Evolutionary conservation across 768 basidiomycete species (phyloP).

Genomic region (Sarcodon aspratus): DNA sequence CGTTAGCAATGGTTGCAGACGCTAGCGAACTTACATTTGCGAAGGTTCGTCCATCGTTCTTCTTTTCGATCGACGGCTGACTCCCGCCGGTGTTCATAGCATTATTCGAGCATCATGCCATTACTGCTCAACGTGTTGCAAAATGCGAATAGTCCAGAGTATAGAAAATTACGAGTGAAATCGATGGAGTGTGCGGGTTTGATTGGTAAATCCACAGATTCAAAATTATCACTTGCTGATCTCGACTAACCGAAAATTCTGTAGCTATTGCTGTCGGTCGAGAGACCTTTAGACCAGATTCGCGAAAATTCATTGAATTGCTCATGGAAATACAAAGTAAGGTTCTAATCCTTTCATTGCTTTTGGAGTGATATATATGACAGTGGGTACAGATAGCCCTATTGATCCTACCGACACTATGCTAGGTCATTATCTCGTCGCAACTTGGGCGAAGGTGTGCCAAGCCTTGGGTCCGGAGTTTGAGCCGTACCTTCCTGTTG

Average conservation of each 20-base stretch:
- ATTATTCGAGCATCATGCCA: conserved; percentile 74
- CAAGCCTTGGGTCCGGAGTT: conserved; percentile 80
- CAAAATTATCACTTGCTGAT: neutral
- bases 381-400: conserved; percentile 38
- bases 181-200: conserved; percentile 89
- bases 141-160: conserved; percentile 57
- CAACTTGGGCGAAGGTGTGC: conserved; percentile 85
- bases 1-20: conserved; percentile 83
- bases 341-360: conserved; percentile 8
- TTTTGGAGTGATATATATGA: neutral
- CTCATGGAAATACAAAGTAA: conserved; percentile 71
- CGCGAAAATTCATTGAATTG: conserved; percentile 56
- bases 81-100: conserved; percentile 24
- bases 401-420: conserved; percentile 64
- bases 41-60: conserved; percentile 31
- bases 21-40: conserved; percentile 71
- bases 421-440: conserved; percentile 63
- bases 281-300: conserved; percentile 68
- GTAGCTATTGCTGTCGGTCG: conserved; percentile 80
- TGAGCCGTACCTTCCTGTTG: conserved; percentile 74
- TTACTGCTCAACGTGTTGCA: conserved; percentile 64
- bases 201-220: conserved; percentile 41
- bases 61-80: neutral
- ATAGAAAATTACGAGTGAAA: conserved; percentile 61
- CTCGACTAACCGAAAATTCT: neutral